A percentile compares a stretch with the other conserved stretches of the same genome.
Evolutionary conservation across 352 stramenopile species (phyloP).

Genomic region (Bremia lactucae): DNA sequence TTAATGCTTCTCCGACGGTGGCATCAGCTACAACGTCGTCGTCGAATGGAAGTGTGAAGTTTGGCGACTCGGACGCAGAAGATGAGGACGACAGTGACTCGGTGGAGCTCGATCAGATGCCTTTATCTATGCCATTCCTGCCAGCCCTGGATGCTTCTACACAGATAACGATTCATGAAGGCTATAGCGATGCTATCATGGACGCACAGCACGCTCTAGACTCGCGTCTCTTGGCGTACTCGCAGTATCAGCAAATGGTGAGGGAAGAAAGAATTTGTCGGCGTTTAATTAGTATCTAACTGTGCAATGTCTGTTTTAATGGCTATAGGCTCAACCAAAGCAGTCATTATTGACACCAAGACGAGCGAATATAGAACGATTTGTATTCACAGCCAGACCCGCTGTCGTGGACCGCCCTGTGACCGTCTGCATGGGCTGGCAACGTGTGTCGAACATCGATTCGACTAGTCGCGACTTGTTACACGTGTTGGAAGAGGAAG

Average conservation of each 20-base stretch:
- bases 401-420: slow-evolving; percentile 59
- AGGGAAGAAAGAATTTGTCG: neutral
- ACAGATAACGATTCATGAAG: slow-evolving; percentile 75
- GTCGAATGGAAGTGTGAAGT: slow-evolving; percentile 19
- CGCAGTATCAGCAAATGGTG: slow-evolving; percentile 77
- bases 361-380: slow-evolving; percentile 32
- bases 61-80: slow-evolving; percentile 23
- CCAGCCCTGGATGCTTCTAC: slow-evolving; percentile 74
- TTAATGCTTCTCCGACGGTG: slow-evolving; percentile 9
- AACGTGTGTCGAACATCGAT: slow-evolving; percentile 65
- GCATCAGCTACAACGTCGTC: slow-evolving; percentile 17
- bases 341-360: slow-evolving; percentile 56
- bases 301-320: slow-evolving; percentile 1
- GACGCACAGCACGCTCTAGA: slow-evolving; percentile 64
- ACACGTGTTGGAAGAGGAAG: slow-evolving; percentile 71
- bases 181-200: slow-evolving; percentile 67
- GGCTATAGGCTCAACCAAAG: slow-evolving; percentile 35
- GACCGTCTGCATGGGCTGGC: slow-evolving; percentile 81
- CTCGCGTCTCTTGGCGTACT: slow-evolving; percentile 71
- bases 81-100: slow-evolving; percentile 23
- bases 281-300: too few species aligned
- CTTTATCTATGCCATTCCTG: slow-evolving; percentile 49
- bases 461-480: slow-evolving; percentile 62
- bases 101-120: slow-evolving; percentile 40
- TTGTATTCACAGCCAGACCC: slow-evolving; percentile 49